Evolutionary conservation across 2,329 filamentous ascomycete species (phyloP), one percentile per base, ranked within the genome.

Genomic region (Fusarium continuum): DNA sequence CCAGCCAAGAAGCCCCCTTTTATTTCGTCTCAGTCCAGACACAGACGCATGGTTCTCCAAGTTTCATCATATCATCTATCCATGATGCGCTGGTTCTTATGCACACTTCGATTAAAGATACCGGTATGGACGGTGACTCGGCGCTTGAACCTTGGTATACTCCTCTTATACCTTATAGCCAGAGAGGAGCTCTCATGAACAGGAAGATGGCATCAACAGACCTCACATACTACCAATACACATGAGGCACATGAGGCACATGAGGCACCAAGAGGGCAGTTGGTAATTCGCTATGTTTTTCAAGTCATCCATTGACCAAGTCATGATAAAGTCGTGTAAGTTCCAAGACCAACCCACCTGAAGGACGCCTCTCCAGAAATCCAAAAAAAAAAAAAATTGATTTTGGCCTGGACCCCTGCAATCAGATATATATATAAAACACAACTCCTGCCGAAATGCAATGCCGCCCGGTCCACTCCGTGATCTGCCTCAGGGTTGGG

Each of bases 371-470:
- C 65, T 61, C 49, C 54, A 56, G 36, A 63, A 65, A 52, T 60
- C 56, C 46, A 29, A 67, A 29, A 23, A 36, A n/a, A n/a, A n/a
- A n/a, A n/a, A n/a, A n/a, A n/a, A n/a, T n/a, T n/a, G n/a, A n/a
- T n/a, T 50, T 34, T 52, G 31, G 31, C 61, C 54, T 46, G 26
- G 16, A 28, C 40, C 59, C 51, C 48, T 40, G 7, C 40, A 38
- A 46, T 38, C 50, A 45, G 48, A 67, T 51, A 59, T n/a, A n/a
- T n/a, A n/a, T n/a, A n/a, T n/a, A n/a, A 57, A 65, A 62, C 54
- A 68, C 58, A 70, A 71, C 67, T 71, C 69, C 69, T 50, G 55
- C 69, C 67, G 52, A 71, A 71, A 71, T 71, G 65, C 69, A 71
- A 67, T 70, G 51, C 50, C 59, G 56, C 48, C 45, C 66, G 43